Base-by-base conservation (phyloP, 305 asterid genomes). In the Nicotiana rustica region DNA sequence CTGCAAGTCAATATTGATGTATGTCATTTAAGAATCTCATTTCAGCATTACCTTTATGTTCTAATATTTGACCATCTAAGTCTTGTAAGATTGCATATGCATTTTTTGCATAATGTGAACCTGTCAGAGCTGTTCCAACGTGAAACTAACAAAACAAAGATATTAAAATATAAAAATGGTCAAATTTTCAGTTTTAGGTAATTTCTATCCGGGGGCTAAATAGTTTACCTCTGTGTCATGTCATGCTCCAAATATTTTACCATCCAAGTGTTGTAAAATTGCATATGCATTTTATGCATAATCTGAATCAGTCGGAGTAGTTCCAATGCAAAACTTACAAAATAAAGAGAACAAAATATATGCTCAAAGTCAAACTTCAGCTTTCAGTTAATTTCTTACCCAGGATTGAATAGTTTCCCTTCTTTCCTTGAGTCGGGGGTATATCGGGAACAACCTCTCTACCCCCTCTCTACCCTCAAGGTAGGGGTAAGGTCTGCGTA, bases 1-100 rank as follows among this genome's bases (percentile, higher is more conserved):
- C 90, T 95, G 84, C 98, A 92, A 87, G 73, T 88, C 82, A 95
- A 92, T 87, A 89, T 95, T 78, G 98, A 95, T 83, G 98, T 93
- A 92, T 33, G 93, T 80, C 67, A 10, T 66, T 36, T 61, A 47
- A 21, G 79, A 47, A 73, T 61, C 62, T 73, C 13, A 19, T 47
- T 81, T 29, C 66, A 18, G 64, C 31, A 62, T 19, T 66, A 31
- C 9, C 35, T 81, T 57, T 57, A 15, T 17, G 21, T 49, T 65
- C 66, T 4, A 31, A 3, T 62, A 13, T 17, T 25, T 18, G n/a
- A 35, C 36, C 82, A 35, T 33, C 36, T 29, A 25, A 7, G 21
- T 12, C 69, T 25, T 56, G 71, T 21, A 31, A 69, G 18, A 47
- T 71, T 71, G 62, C 7, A 71, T 71, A 47, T 71, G 78, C 47